Percentiles rank a stretch among this genome's conserved stretches.
These are phyloP conservation scores for Emydomyces testavorans DNA, from an alignment of 2,329 filamentous ascomycete genomes.

Conservation along the genomic window DNA sequence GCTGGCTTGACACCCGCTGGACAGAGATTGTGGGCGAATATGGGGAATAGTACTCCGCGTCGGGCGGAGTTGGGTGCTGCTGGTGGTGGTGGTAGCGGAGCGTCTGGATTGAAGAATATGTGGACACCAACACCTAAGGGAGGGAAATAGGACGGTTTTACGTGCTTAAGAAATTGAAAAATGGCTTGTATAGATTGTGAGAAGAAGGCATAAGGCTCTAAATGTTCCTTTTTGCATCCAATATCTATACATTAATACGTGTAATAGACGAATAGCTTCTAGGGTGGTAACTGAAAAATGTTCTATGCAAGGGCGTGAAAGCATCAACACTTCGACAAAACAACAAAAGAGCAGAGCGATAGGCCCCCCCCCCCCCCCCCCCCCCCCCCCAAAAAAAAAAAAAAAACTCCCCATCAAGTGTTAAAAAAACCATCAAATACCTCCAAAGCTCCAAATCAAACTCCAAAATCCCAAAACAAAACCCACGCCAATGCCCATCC, in stretches of 20 bases:
- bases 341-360: background rate
- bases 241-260: background rate
- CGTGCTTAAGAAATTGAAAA: background rate
- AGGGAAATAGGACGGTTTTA: constrained; percentile 17
- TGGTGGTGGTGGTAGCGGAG: constrained; percentile 1
- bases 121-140: constrained; percentile 31
- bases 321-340: background rate
- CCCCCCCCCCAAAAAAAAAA: background rate
- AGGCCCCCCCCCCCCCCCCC: no score
- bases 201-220: background rate
- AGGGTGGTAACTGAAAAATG: background rate
- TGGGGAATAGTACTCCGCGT: constrained; percentile 29
- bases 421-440: background rate
- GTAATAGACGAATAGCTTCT: background rate
- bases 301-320: background rate
- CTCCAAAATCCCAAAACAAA: constrained; percentile 13
- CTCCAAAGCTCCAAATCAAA: constrained; percentile 15
- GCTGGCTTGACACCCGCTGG: constrained; percentile 37
- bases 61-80: constrained; percentile 7
- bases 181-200: no score
- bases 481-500: background rate
- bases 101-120: constrained; percentile 25
- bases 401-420: no score
- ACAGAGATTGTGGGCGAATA: constrained; percentile 31
- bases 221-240: background rate